Evolutionary conservation across 2,329 filamentous ascomycete species (phyloP), one percentile per base, ranked within the genome.

Genomic region (Neoascochyta sp.): DNA sequence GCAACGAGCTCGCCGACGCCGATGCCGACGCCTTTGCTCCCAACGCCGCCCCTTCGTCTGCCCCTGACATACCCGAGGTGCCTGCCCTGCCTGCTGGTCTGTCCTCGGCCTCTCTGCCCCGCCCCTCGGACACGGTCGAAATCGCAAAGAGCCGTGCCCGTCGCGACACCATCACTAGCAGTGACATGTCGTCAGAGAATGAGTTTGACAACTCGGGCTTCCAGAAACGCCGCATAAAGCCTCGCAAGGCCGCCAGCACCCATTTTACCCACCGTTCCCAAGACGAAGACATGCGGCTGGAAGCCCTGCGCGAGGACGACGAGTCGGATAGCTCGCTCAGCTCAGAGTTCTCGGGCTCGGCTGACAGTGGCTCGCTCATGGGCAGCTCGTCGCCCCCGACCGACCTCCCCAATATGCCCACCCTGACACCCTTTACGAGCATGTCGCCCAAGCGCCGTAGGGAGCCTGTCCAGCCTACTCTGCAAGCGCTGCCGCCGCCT

Each of bases 151-250:
- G 83, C 62, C 70, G 83, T 10, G 72, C 80, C 2, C 70, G 85
- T 18, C 69, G 83, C 43, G 84, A 88, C 56, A 89, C 85, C 0
- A 80, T 85, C 25, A 89, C 85, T 1, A 87, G 83, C 62, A 88
- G 83, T 50, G 85, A 90, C 46, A 78, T 90, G 48, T 89, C 84
- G 0, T 89, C 84, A 0, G 85, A 90, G 41, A 88, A 86, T 47
- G 85, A 90, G 50, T 74, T 84, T 24, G 83, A 86, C 46, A 73
- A 78, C 1, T 75, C 78, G 0, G 73, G 73, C 1, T 83, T 80
- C 50, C 78, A 81, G 42, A 74, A 73, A 45, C 76, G 81, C 36
- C 70, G 77, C 26, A 27, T 33, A 3, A 76, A 82, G 38, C 76
- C 75, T 2, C 72, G 74, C 24, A 73, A 77, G 19, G 76, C 75